These are phyloP conservation scores for Pistacia integerrima DNA, from an alignment of 345 rosid species.

Conservation along the genomic window DNA sequence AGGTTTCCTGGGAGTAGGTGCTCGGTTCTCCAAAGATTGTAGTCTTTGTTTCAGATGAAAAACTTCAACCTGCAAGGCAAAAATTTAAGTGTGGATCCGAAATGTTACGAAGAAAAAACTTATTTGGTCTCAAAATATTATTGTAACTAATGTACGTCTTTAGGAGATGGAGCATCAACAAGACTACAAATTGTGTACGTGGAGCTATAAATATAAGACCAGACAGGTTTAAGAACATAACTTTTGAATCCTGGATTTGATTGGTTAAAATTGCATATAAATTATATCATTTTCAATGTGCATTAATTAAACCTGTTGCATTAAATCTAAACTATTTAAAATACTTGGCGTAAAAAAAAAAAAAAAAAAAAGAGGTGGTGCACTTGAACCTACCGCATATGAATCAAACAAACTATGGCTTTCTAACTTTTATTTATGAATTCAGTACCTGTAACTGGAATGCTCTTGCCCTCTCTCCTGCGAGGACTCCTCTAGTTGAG, in stretches of 20 bases:
- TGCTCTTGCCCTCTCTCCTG: constrained; percentile 94
- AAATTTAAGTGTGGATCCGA: not conserved
- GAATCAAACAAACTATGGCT: not conserved
- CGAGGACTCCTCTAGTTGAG: constrained; percentile 93
- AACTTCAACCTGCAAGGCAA: constrained; percentile 75
- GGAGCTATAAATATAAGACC: not conserved
- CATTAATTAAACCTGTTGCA: too few relatives aligned
- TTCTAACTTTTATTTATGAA: constrained; percentile 5
- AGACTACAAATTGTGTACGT: too few relatives aligned
- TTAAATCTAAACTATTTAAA: too few relatives aligned
- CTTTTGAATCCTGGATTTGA: too few relatives aligned
- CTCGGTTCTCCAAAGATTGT: constrained; percentile 86
- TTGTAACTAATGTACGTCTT: too few relatives aligned
- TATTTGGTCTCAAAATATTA: too few relatives aligned
- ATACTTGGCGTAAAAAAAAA: too few relatives aligned
- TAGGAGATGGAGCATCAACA: too few relatives aligned
- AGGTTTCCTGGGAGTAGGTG: constrained; percentile 75
- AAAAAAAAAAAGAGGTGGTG: too few relatives aligned
- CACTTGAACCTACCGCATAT: not conserved
- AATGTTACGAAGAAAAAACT: not conserved
- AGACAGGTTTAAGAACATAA: too few relatives aligned
- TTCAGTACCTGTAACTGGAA: constrained; percentile 82
- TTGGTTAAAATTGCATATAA: too few relatives aligned
- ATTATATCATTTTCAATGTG: too few relatives aligned
- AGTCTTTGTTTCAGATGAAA: constrained; percentile 94